Percentiles rank a stretch among this genome's conserved stretches.
Evolutionary conservation across 1,139 yeast genomes (phyloP).

Genomic region (Zhuliangozyma parablackwelliae): DNA sequence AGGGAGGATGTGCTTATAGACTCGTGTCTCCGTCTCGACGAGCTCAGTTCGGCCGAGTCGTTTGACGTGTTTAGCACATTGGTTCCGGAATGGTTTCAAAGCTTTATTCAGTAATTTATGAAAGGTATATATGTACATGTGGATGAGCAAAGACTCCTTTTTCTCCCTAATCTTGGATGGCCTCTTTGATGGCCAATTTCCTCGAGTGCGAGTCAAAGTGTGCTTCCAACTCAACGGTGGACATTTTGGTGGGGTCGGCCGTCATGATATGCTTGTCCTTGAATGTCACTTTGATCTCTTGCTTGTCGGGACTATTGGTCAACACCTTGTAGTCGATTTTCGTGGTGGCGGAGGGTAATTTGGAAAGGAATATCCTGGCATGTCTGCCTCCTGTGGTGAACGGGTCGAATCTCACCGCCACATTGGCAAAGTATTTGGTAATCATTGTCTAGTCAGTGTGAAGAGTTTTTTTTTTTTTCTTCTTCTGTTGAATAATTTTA

Average conservation of each 20-base stretch:
- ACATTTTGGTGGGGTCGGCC: constrained; percentile 58
- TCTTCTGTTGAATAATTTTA: neutral
- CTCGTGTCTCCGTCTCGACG: too few relatives aligned
- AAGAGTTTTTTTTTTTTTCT: constrained; percentile 3
- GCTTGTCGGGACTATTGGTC: constrained; percentile 41
- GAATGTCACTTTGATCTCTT: constrained; percentile 68
- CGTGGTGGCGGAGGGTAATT: constrained; percentile 68
- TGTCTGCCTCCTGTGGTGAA: constrained; percentile 70
- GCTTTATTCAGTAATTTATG: constrained; percentile 5
- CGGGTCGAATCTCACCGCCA: constrained; percentile 77
- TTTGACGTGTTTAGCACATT: constrained; percentile 9
- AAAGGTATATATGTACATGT: neutral
- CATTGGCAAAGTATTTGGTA: constrained; percentile 77
- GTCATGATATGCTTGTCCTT: constrained; percentile 74
- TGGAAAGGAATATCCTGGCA: constrained; percentile 74
- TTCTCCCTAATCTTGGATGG: constrained; percentile 31
- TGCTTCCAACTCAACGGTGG: constrained; percentile 51
- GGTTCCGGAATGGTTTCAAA: constrained; percentile 17
- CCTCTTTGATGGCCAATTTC: constrained; percentile 61
- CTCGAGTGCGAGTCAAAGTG: constrained; percentile 68
- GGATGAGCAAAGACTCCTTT: neutral
- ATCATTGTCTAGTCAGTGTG: constrained; percentile 45
- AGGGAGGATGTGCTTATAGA: too few relatives aligned
- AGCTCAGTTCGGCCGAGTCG: too few relatives aligned
- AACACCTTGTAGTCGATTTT: constrained; percentile 56